Percentiles rank a stretch among this genome's conserved stretches.
phyloP scores from a whole-genome alignment of 75 land plant genomes.

The Pinus taeda region DNA sequence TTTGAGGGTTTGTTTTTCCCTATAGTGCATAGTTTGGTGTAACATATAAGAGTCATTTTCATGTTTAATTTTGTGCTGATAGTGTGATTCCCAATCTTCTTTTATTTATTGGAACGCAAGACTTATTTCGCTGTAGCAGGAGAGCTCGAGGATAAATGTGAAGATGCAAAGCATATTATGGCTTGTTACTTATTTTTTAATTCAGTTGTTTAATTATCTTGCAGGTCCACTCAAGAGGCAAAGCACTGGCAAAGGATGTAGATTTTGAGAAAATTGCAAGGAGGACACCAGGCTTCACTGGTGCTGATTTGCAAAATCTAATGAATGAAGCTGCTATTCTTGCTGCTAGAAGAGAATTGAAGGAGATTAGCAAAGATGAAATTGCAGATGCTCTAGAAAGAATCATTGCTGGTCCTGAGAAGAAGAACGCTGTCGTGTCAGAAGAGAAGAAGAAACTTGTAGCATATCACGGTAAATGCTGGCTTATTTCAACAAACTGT shows the following conservation, averaged over 20 bases:
- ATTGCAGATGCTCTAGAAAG: slow-evolving; percentile 99
- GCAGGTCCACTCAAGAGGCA: slow-evolving; percentile 99
- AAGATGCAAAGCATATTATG: not conserved
- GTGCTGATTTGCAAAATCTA: slow-evolving; percentile 97
- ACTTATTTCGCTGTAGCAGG: not conserved
- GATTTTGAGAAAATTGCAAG: slow-evolving; percentile 98
- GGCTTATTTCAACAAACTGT: not conserved
- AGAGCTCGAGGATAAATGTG: not conserved
- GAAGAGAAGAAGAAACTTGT: slow-evolving; percentile 97
- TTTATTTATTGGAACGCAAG: not conserved
- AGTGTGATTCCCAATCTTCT: not conserved
- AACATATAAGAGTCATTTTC: not conserved
- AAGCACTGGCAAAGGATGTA: slow-evolving; percentile 96
- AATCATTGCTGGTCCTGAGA: slow-evolving; percentile 99
- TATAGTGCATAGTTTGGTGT: not conserved
- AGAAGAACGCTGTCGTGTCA: slow-evolving; percentile 99
- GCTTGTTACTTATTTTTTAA: not conserved
- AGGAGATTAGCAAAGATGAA: slow-evolving; percentile 99
- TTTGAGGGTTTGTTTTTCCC: not conserved
- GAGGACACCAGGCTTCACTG: slow-evolving; percentile 99
- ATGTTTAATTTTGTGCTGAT: not conserved
- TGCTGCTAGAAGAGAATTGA: slow-evolving; percentile 96
- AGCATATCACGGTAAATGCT: slow-evolving; percentile 86
- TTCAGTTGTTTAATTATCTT: not conserved
- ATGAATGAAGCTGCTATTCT: slow-evolving; percentile 99